A percentile compares a stretch with the other conserved stretches of the same genome.
These are phyloP conservation scores for Eutrema salsugineum DNA, from an alignment of 441 rosid species.

Conservation along the genomic window DNA sequence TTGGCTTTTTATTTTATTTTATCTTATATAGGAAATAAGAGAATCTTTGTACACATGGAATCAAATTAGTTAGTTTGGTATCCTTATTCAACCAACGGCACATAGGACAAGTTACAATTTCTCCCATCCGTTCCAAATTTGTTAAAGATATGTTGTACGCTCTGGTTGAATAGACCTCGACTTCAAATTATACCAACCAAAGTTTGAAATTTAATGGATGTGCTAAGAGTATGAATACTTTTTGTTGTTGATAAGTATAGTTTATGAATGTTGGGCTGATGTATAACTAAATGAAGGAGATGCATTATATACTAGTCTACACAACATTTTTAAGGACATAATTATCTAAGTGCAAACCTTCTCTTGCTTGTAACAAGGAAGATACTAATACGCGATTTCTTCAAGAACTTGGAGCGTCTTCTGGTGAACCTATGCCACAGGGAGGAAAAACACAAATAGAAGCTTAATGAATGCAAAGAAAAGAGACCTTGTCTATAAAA, in stretches of 20 bases:
- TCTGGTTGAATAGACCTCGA: no score
- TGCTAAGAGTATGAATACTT: background rate
- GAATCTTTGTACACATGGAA: no score
- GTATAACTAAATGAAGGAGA: no score
- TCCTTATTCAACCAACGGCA: background rate
- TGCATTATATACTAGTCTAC: background rate
- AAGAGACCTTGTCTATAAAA: background rate
- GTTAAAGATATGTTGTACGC: background rate
- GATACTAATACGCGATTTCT: conserved; percentile 75
- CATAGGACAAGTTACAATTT: background rate
- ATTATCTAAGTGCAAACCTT: conserved; percentile 1
- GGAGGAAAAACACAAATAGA: conserved; percentile 5
- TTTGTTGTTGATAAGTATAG: no score
- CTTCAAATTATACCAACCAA: background rate
- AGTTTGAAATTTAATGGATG: background rate
- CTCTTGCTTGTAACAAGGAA: background rate
- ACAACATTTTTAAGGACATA: background rate
- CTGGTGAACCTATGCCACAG: conserved; percentile 73
- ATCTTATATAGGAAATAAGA: no score
- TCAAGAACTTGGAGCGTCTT: conserved; percentile 86
- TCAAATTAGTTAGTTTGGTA: background rate
- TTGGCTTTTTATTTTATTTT: no score
- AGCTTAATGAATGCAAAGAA: conserved; percentile 4
- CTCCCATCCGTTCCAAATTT: background rate
- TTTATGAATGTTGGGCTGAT: no score